Base-by-base conservation (phyloP, 2,329 filamentous ascomycete genomes). In the Ophiostoma perfectum region DNA sequence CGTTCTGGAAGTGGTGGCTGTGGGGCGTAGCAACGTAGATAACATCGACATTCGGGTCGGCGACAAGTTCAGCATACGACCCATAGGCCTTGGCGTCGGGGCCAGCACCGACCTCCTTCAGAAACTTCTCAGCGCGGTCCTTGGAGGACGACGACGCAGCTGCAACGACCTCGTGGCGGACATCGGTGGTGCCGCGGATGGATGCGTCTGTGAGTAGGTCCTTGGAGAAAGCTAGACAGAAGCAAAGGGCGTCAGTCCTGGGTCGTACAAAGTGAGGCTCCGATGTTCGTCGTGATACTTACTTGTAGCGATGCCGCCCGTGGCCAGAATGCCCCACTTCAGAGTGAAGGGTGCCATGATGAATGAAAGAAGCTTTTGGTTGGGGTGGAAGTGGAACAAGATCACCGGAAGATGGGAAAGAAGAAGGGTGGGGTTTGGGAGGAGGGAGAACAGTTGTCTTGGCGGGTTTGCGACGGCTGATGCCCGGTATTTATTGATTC, bases 1-100 rank as follows among this genome's bases (percentile, higher is more conserved):
- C 86, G 79, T 97, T 94, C 78, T 96, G 92, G 81, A 93, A 96
- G 81, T 97, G 93, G 78, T 96, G 93, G 74, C 90, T 93, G 80
- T 96, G 93, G 16, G 93, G 93, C 4, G 93, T 96, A 38, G 92
- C 92, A 68, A 97, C 86, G 78, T 96, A 97, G 79, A 97, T 80
- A 73, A 96, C 91, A 77, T 96, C 91, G 72, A 96, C 85, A 74
- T 91, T 85, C 6, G 89, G 81, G 76, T 96, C 91, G 66, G 85
- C 84, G 39, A 94, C 92, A 41, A 97, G 85, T 76, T 93, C 90
- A 71, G 88, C 84, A 78, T 97, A 97, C 11, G 89, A 91, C 70
- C 90, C 91, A 76, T 96, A 96, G 9, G 89, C 84, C 73, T 86
- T 86, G 69, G 90, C 89, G 39, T 55, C 69, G 18, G 84, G 80